Base-by-base conservation (phyloP, 116 monocot species). In the Cymodocea nodosa region DNA sequence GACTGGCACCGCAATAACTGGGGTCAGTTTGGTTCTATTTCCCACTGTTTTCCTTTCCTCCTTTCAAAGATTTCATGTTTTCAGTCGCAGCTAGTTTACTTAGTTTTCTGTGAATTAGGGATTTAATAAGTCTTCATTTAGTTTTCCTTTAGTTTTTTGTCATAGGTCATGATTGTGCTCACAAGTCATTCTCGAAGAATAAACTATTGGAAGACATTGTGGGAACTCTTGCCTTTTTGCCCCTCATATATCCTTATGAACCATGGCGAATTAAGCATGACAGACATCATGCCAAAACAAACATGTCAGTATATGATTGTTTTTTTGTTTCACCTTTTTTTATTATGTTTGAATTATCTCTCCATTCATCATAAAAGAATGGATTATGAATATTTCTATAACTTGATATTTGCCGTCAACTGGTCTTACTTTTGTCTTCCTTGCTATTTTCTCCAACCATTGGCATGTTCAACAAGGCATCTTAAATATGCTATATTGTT, bases 211-310 rank as follows among this genome's bases (percentile, higher is more conserved):
- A 95, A 78, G 95, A 95, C 70, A 83, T 95, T 66, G 81, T 95
- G 60, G 95, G 95, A 73, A 95, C 90, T 57, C 80, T 95, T 15
- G 90, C 90, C 22, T 95, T 95, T 78, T 68, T 90, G 77, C 95
- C 90, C 39, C 85, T 95, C 23, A 90, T 95, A 73, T 90, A 95
- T 74, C 95, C 95, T 50, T 95, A 95, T 66, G 95, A 95, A 58
- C 90, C 94, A 23, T 95, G 95, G 90, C 75, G 95, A 23, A 87
- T 95, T 79, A 90, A 95, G 77, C 95, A 95, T 72, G 95, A 95
- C 54, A 80, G 71, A 52, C 95, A 95, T 65, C 95, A 95, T 70
- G 95, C 95, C 56, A 95, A 95, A 75, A 95, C 95, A 62, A 95
- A 95, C 76, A 95, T 95, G 95, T 95, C 23, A 18, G 90, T 89